These are phyloP conservation scores for Cyberlindnera xishuangbannaensis DNA, from an alignment of 805 yeast genomes.

Conservation along the genomic window DNA sequence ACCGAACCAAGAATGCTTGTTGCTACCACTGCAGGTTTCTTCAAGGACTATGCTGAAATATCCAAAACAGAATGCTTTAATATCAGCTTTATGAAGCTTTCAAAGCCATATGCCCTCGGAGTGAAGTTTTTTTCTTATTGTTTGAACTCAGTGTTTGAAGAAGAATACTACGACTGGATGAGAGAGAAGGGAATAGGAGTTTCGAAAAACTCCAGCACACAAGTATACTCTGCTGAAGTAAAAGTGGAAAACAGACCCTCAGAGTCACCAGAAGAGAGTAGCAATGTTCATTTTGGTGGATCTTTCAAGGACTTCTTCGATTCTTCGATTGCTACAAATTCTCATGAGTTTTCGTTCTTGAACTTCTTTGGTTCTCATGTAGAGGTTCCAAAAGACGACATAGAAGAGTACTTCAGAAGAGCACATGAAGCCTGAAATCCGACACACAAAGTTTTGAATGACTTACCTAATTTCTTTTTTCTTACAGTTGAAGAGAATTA, in stretches of 20 bases:
- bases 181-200: not conserved
- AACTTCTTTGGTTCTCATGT: slow-evolving; percentile 6
- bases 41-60: not conserved
- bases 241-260: not conserved
- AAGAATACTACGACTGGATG: slow-evolving; percentile 5
- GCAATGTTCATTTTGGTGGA: slow-evolving; percentile 5
- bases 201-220: no score
- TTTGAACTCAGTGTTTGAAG: slow-evolving; percentile 3
- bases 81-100: slow-evolving; percentile 5
- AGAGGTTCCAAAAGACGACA: slow-evolving; percentile 6
- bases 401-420: slow-evolving; percentile 10
- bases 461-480: no score
- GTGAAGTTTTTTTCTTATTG: slow-evolving; percentile 6
- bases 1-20: slow-evolving; percentile 4
- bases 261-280: not conserved
- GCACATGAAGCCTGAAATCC: slow-evolving; percentile 2
- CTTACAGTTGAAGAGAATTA: no score
- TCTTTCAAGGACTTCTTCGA: slow-evolving; percentile 11
- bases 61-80: slow-evolving; percentile 4
- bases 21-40: slow-evolving; percentile 1
- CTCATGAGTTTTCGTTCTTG: slow-evolving; percentile 7
- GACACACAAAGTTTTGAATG: no score
- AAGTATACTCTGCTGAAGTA: no score
- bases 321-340: slow-evolving; percentile 5
- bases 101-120: slow-evolving; percentile 3